Evolutionary conservation across 1,284 basidiomycete species (phyloP).

Genomic region (Anthracocystis walkeri): DNA sequence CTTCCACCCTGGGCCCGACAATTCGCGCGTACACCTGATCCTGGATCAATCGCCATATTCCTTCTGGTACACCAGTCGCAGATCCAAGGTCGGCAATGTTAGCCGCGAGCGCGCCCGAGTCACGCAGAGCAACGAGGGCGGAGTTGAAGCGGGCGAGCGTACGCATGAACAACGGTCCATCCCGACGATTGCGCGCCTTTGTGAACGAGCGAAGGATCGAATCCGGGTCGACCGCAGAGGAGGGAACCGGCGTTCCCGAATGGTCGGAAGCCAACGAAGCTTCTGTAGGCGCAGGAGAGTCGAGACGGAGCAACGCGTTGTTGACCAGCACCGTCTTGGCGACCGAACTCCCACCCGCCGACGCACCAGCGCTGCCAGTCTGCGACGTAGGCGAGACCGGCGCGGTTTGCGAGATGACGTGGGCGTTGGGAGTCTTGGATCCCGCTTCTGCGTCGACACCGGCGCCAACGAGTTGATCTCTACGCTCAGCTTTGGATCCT

Average conservation of each 20-base stretch:
- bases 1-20: slow-evolving; percentile 72
- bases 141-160: slow-evolving; percentile 73
- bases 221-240: slow-evolving; percentile 52
- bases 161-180: slow-evolving; percentile 72
- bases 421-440: slow-evolving; percentile 32
- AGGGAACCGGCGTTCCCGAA: slow-evolving; percentile 14
- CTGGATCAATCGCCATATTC: slow-evolving; percentile 72
- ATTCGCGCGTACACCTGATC: slow-evolving; percentile 74
- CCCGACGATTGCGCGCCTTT: slow-evolving; percentile 72
- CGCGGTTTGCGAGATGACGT: slow-evolving; percentile 26
- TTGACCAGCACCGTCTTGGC: slow-evolving; percentile 32
- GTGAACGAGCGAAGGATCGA: slow-evolving; percentile 72
- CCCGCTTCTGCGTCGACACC: background rate
- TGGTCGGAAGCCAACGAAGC: slow-evolving; percentile 31
- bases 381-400: slow-evolving; percentile 40
- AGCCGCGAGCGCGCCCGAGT: slow-evolving; percentile 64
- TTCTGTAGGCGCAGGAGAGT: slow-evolving; percentile 29
- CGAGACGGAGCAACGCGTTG: slow-evolving; percentile 21
- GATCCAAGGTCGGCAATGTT: slow-evolving; percentile 64
- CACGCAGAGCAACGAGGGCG: slow-evolving; percentile 70
- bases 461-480: slow-evolving; percentile 20
- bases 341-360: slow-evolving; percentile 8
- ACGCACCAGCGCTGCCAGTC: background rate
- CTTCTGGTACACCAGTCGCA: slow-evolving; percentile 62
- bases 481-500: slow-evolving; percentile 25